Evolutionary conservation across 2,329 filamentous ascomycete species (phyloP).

Genomic region (Aspergillus chevalieri): DNA sequence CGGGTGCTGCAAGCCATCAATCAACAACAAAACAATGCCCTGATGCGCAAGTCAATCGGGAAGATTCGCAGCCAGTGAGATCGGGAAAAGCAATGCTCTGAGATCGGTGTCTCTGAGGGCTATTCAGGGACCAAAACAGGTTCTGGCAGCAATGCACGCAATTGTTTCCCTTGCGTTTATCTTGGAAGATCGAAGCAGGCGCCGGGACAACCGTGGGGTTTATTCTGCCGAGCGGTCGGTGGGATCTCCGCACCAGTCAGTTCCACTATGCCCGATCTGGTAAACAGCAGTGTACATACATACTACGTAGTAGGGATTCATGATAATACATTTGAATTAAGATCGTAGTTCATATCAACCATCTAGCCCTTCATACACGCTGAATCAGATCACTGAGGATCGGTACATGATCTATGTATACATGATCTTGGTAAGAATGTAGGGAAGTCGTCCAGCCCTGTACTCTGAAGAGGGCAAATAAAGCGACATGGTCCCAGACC

Average conservation of each 20-base stretch:
- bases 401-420: too few species aligned
- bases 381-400: neutral
- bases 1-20: neutral
- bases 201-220: conserved; percentile 15
- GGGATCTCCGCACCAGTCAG: conserved; percentile 10
- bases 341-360: neutral
- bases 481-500: neutral
- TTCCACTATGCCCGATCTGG: neutral
- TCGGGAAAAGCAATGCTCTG: neutral
- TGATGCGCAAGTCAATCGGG: too few species aligned
- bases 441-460: too few species aligned
- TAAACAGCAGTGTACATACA: neutral
- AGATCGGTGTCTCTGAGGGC: neutral
- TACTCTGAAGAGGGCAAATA: neutral
- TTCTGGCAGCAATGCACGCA: neutral
- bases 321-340: neutral
- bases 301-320: neutral
- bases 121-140: neutral
- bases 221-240: conserved; percentile 26
- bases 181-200: neutral
- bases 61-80: neutral
- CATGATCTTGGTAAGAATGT: too few species aligned
- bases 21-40: neutral
- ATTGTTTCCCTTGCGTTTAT: conserved; percentile 17
- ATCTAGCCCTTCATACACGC: neutral